These are phyloP conservation scores for Isabelozyma rhagii DNA, from an alignment of 805 yeast species.

Conservation along the genomic window DNA sequence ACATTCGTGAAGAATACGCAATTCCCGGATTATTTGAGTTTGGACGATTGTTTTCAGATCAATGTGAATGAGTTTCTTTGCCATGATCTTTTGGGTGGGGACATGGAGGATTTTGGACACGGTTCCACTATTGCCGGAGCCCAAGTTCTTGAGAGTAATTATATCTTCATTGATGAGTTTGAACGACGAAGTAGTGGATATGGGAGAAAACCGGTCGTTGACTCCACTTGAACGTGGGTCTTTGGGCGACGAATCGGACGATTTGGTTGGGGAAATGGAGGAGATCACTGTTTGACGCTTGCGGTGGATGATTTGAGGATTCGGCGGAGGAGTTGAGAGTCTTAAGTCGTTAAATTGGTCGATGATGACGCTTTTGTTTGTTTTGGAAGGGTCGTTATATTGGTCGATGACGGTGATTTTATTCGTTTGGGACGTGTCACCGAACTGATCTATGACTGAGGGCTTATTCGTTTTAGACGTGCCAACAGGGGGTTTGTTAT, in stretches of 20 bases:
- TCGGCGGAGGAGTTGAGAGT: slow-evolving; percentile 3
- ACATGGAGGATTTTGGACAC: slow-evolving; percentile 86
- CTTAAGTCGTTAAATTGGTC: slow-evolving; percentile 26
- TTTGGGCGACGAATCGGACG: slow-evolving; percentile 18
- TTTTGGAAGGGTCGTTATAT: slow-evolving; percentile 16
- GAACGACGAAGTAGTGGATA: slow-evolving; percentile 30
- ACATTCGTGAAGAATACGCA: slow-evolving; percentile 88
- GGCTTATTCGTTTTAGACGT: not conserved
- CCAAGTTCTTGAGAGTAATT: slow-evolving; percentile 71
- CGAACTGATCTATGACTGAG: not conserved
- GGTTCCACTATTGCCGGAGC: slow-evolving; percentile 92
- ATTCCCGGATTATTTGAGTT: slow-evolving; percentile 82
- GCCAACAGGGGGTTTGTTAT: not conserved
- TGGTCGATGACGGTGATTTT: slow-evolving; percentile 5
- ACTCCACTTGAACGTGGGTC: not conserved
- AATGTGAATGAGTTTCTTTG: slow-evolving; percentile 81
- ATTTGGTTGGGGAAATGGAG: slow-evolving; percentile 40
- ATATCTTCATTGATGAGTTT: slow-evolving; percentile 55
- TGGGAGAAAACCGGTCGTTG: slow-evolving; percentile 21
- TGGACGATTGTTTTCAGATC: slow-evolving; percentile 78
- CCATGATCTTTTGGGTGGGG: slow-evolving; percentile 86
- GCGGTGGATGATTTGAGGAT: slow-evolving; percentile 6
- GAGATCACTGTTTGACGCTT: slow-evolving; percentile 41
- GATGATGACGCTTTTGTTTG: slow-evolving; percentile 18
- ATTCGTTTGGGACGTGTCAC: too few relatives aligned